Base-by-base conservation (phyloP, 345 rosid genomes). In the Noccaea bulbosa region DNA sequence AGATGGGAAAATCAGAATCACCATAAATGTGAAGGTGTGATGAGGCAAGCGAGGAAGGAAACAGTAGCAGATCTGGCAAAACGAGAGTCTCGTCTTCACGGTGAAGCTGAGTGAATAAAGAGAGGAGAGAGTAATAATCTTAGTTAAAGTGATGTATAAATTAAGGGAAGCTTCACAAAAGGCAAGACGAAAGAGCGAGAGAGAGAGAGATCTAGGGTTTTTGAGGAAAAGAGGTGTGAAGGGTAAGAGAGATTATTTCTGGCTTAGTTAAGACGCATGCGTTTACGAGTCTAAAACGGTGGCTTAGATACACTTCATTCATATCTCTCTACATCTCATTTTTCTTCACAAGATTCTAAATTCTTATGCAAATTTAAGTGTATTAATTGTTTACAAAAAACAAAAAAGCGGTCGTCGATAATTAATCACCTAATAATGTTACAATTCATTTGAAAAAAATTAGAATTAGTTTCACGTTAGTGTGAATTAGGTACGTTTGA, bases 131-230 rank as follows among this genome's bases (percentile, higher is more conserved):
- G 69, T 61, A 59, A 67, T 67, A 59, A 67, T 67, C 62, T 17
- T 37, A 56, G 40, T 51, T 51, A 35, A 49, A 56, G 54, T 71
- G 72, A 74, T 73, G 78, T 74, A 61, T 34, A 59, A 65, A 52
- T 34, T 47, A 65, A 67, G 75, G 64, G 66, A 40, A 68, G 69
- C 73, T 77, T 71, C 75, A 5, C 40, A 35, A 77, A 58, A 58
- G 48, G 50, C 46, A 56, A 69, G 52, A 30, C 35, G 56, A 75
- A 7, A 67, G 47, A 53, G 44, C 41, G 48, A 66, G 65, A 79
- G 78, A 74, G 56, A 43, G 63, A 74, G 62, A 72, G 85, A 81
- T 81, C 82, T 81, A 84, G 82, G 83, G 83, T 75, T 79, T 79
- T 72, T 60, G 33, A 56, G 57, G 24, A 24, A 66, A 15, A 71